Base-by-base conservation (phyloP, 116 monocot genomes). In the Cymodocea nodosa region DNA sequence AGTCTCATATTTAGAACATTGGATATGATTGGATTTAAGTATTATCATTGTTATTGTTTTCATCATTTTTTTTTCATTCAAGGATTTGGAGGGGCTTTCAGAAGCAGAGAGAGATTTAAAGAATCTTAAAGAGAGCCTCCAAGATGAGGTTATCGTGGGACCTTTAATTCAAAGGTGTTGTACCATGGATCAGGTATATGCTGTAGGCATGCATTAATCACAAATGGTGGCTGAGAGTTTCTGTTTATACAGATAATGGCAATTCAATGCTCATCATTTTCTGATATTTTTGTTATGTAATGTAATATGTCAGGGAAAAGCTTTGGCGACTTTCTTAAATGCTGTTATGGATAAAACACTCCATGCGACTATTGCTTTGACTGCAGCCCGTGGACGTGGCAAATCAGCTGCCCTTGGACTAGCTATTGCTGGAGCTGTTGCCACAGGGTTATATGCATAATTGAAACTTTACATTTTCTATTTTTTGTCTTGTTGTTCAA, bases 401-500 rank as follows among this genome's bases (percentile, higher is more conserved):
- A 97, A 97, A 77, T 97, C 97, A 53, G 97, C 97, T 74, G 85
- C 97, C 18, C 78, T 97, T 57, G 97, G 97, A 63, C 97, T 97
- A 76, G 83, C 97, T 69, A 75, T 97, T 72, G 85, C 91, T 48
- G 97, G 97, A 53, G 91, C 97, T 68, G 63, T 91, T 80, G 88
- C 85, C 76, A 76, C 97, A 73, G 97, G 97, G 97, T 91, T 11
- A 51, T 17, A 13, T 60, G 50, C 51, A 35, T 13, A 40, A 36
- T 30, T 51, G 5, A 15, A 52, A 52, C 23, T 23, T 44, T 58
- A n/a, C 18, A 56, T 15, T 20, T 2, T 4, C 22, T 19, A 23
- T 34, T 50, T 23, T 50, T 50, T 63, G 17, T 52, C 50, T 77
- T 17, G 30, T 76, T 48, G 52, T 60, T 6, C 59, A 55, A n/a